phyloP scores from a whole-genome alignment of 2,329 filamentous ascomycete species.

The Bimuria novae-zelandiae region DNA sequence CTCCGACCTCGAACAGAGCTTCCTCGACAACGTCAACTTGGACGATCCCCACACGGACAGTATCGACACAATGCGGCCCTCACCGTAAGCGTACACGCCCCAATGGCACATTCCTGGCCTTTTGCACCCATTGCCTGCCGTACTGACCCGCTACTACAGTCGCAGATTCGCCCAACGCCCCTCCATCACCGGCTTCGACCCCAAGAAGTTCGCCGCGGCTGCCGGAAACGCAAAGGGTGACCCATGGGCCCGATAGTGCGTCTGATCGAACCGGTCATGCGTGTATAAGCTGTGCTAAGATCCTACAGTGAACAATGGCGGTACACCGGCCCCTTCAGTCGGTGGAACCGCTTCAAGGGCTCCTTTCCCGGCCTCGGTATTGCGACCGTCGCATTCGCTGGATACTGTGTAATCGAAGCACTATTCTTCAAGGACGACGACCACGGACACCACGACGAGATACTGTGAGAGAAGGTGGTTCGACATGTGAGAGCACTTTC shows the following conservation, averaged over 20 bases:
- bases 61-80: constrained; percentile 27
- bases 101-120: constrained; percentile 7
- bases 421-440: constrained; percentile 74
- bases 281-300: constrained; percentile 21
- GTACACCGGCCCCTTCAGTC: constrained; percentile 85
- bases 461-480: constrained; percentile 21
- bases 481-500: constrained; percentile 21
- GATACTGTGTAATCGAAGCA: constrained; percentile 88
- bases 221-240: constrained; percentile 65
- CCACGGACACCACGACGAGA: constrained; percentile 37
- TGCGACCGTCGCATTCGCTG: constrained; percentile 86
- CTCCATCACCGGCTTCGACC: constrained; percentile 92
- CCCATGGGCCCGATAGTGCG: constrained; percentile 67
- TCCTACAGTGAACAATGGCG: constrained; percentile 84
- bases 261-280: constrained; percentile 7
- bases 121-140: background rate
- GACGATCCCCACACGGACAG: constrained; percentile 22
- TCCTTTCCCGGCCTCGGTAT: constrained; percentile 91
- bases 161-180: constrained; percentile 60
- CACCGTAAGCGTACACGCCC: constrained; percentile 25
- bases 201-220: constrained; percentile 76
- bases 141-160: constrained; percentile 27
- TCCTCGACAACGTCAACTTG: constrained; percentile 25
- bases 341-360: constrained; percentile 85
- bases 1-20: constrained; percentile 18